Evolutionary conservation across 352 stramenopile genomes (phyloP), one percentile per base, ranked within the genome.

Genomic region (Phytophthora quininea): DNA sequence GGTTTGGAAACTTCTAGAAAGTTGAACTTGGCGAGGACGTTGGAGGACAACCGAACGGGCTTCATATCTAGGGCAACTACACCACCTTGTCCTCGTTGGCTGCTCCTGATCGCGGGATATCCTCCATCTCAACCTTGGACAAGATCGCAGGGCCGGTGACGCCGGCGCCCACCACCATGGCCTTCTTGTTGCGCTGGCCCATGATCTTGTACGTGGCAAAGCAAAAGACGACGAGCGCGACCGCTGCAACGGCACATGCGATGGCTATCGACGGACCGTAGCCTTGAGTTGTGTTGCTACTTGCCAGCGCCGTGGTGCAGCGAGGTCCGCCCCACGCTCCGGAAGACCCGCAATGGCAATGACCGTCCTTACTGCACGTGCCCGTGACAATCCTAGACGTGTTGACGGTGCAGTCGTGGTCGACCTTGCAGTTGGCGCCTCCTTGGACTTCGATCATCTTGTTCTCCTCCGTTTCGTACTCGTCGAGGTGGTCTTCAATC

Each of bases 391-490:
- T 71, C 31, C 65, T 59, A 2, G 73, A 77, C 4, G 61, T 71
- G 15, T 55, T 61, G 1, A 83, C 63, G 0, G 79, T 82, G 64
- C 80, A 89, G 59, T 87, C 80, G 24, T 69, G 53, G 56, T 82
- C 63, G 3, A 27, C 33, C 42, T 71, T 69, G 63, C 80, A 89
- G 45, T 61, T 70, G 12, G 76, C 78, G 11, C 77, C 73, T 12
- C 81, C 81, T 2, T 63, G 40, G 24, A 90, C 78, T 50, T 75
- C 62, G 8, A 85, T 76, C 43, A 32, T 54, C 15, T 67, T 68
- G 62, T 90, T 90, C 3, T 87, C 61, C 2, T 12, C 29, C 35
- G 71, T 72, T 38, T 77, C 62, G 67, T 90, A 90, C 51, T 86
- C 73, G 3, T 82, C 66, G 12, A 87, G 74, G 37, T 89, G 70